Conservation (phyloP, 768 basidiomycete genomes). For the Boletus coccyginus region DNA sequence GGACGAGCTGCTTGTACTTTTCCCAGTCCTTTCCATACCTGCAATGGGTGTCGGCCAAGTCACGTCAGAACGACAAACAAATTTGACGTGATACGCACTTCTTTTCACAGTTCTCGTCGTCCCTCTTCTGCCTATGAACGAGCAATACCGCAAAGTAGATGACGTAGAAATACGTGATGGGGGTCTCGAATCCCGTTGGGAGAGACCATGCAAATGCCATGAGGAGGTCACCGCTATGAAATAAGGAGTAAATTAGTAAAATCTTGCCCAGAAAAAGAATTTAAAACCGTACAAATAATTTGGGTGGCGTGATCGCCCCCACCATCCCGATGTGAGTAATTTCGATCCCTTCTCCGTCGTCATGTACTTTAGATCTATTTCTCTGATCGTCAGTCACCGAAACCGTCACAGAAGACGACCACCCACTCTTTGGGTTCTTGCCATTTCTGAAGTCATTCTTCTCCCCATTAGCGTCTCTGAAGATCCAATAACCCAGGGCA, state of each 20-base stretch:
- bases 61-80: background rate
- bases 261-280: background rate
- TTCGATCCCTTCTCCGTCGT: conserved; percentile 84
- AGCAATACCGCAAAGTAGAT: conserved; percentile 87
- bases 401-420: background rate
- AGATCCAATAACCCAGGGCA: conserved; percentile 83
- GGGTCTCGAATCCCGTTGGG: conserved; percentile 87
- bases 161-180: conserved; percentile 95
- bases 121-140: conserved; percentile 84
- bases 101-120: conserved; percentile 86
- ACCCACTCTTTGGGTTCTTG: conserved; percentile 84
- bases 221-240: conserved; percentile 70
- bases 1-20: conserved; percentile 83
- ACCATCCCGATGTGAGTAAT: conserved; percentile 94
- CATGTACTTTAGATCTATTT: conserved; percentile 71
- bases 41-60: background rate
- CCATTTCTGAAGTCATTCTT: conserved; percentile 97
- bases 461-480: conserved; percentile 83
- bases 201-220: conserved; percentile 94
- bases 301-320: conserved; percentile 92
- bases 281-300: conserved; percentile 68
- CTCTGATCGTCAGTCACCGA: background rate
- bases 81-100: conserved; percentile 53
- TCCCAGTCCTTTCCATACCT: conserved; percentile 96
- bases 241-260: background rate